Evolutionary conservation across 257 asterid species (phyloP), one percentile per base, ranked within the genome.

Genomic region (Penstemon davidsonii): DNA sequence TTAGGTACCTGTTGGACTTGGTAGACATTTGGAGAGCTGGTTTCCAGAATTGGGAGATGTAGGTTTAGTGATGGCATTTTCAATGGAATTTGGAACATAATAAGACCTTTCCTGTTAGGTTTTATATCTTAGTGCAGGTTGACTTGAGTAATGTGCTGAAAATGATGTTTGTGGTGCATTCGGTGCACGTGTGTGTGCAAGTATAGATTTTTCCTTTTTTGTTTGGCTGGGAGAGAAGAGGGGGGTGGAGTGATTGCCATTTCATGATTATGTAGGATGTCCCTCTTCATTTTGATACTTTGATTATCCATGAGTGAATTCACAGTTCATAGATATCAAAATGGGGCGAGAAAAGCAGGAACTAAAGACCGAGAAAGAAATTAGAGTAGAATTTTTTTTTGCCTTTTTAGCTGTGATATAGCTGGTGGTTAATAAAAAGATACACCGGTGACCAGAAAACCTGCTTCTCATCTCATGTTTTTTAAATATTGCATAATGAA

Each of bases 21-120:
- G 42, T 9, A 59, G 68, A 42, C 41, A 44, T 57, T 11, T 40
- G 47, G 45, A 36, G 39, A 55, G 72, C 58, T 25, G 33, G 33
- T 25, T 25, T 47, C 53, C 5, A 11, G 55, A 6, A 0, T 47
- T 49, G 37, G 19, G 8, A 54, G 50, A 62, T 19, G 46, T 33
- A 54, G 60, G 59, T 62, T 13, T 37, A 13, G 7, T n/a, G 49
- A 43, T n/a, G 49, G 45, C 7, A 44, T 53, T 25, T 55, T 2
- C 8, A 15, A 10, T 57, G 62, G 45, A 56, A 64, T 25, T 25
- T 1, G 41, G 63, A 47, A 59, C 46, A 36, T 45, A 46, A 42
- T 33, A 37, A 37, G 11, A 9, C 56, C 13, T 40, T 10, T 8
- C 66, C 8, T 40, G 38, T 7, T 5, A 53, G 36, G 53, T 69